Conservation (phyloP, 495 filamentous ascomycete species). For the Aspergillus bridgeri region DNA sequence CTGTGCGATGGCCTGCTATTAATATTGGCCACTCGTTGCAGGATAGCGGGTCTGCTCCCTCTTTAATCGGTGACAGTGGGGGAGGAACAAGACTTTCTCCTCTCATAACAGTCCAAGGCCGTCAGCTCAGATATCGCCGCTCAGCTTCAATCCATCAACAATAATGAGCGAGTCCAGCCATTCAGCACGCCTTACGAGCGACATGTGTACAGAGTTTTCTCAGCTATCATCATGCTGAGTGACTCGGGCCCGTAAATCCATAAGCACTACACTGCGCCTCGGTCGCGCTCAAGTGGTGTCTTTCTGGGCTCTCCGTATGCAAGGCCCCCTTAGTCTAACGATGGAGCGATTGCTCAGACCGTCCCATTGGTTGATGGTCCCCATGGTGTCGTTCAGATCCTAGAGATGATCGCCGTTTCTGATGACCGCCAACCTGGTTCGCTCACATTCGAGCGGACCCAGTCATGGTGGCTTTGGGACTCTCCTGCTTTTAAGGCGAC, state of each 20-base stretch:
- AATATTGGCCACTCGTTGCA: neutral
- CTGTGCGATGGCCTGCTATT: neutral
- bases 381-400: neutral
- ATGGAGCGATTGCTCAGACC: neutral
- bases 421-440: neutral
- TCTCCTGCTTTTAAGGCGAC: neutral
- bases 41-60: neutral
- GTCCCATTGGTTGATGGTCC: neutral
- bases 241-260: neutral
- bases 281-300: neutral
- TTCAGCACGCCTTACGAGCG: neutral
- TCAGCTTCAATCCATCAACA: neutral
- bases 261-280: neutral
- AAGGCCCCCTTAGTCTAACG: neutral
- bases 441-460: neutral
- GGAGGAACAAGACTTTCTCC: neutral
- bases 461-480: neutral
- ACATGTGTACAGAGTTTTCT: neutral
- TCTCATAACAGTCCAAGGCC: neutral
- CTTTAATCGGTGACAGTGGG: neutral
- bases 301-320: neutral
- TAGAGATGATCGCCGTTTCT: neutral
- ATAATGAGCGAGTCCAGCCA: neutral
- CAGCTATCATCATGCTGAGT: neutral
- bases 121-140: neutral